These are phyloP conservation scores for Tolypocladium sp. DNA, from an alignment of 2,329 filamentous ascomycete genomes.

Conservation along the genomic window DNA sequence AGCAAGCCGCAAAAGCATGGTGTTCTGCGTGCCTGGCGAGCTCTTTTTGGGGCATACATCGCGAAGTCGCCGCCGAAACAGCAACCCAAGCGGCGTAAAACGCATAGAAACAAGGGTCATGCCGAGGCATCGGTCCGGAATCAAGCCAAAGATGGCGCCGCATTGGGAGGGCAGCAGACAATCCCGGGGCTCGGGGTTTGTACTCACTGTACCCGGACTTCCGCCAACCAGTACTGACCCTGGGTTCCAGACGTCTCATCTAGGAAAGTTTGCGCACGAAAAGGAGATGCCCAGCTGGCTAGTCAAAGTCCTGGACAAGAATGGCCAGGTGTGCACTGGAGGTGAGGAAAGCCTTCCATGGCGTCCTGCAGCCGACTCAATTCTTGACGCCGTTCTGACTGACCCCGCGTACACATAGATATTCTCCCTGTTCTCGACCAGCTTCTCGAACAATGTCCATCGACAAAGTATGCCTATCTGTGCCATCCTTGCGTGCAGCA, in stretches of 20 bases:
- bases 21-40: not conserved
- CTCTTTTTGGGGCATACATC: not conserved
- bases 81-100: not conserved
- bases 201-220: too few relatives aligned
- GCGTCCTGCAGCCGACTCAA: not conserved
- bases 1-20: not conserved
- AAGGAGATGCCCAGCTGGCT: constrained; percentile 67
- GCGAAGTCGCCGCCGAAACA: not conserved
- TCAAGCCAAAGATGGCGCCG: too few relatives aligned
- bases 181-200: not conserved
- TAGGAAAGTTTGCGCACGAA: constrained; percentile 66
- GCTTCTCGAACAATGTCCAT: constrained; percentile 52
- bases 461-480: constrained; percentile 63
- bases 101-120: not conserved
- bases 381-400: not conserved
- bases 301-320: constrained; percentile 48
- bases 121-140: not conserved
- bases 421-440: constrained; percentile 54
- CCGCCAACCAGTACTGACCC: not conserved
- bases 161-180: not conserved
- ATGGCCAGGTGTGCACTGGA: constrained; percentile 44
- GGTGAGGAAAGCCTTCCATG: constrained; percentile 25
- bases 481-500: constrained; percentile 71
- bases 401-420: constrained; percentile 20
- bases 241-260: constrained; percentile 42